These are phyloP conservation scores for Fragilaria crotonensis DNA, from an alignment of 108 stramenopile genomes.

Conservation along the genomic window DNA sequence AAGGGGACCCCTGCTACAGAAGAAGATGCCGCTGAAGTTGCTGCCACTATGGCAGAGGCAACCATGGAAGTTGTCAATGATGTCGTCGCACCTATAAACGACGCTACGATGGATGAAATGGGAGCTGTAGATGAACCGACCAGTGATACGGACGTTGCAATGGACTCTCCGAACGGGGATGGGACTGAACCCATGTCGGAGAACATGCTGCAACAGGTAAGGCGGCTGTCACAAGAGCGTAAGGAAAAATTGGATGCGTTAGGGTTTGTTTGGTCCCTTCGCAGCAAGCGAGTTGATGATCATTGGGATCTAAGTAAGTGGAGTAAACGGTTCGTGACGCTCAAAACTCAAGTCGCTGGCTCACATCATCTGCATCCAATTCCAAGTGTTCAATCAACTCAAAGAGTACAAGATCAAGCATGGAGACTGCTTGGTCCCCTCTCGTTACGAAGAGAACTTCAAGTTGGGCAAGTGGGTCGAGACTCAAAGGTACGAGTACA, in stretches of 20 bases:
- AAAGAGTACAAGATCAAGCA: slow-evolving; percentile 35
- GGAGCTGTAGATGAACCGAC: too few relatives aligned
- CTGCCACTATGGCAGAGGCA: slow-evolving; percentile 14
- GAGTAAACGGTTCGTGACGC: slow-evolving; percentile 11
- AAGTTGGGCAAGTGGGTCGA: slow-evolving; percentile 52
- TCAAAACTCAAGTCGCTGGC: not conserved
- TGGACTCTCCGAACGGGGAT: slow-evolving; percentile 1
- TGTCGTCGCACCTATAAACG: not conserved
- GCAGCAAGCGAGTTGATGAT: slow-evolving; percentile 44
- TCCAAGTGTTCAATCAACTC: slow-evolving; percentile 14
- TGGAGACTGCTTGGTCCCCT: slow-evolving; percentile 53
- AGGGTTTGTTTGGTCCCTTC: slow-evolving; percentile 59
- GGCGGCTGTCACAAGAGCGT: slow-evolving; percentile 23
- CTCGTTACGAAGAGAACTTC: slow-evolving; percentile 36
- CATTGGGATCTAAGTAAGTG: slow-evolving; percentile 40
- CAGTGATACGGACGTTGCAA: not conserved
- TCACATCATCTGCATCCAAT: not conserved
- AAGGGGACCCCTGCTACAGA: slow-evolving; percentile 1
- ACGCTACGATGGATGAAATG: slow-evolving; percentile 4
- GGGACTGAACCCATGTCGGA: not conserved
- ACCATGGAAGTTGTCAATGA: slow-evolving; percentile 10
- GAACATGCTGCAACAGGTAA: not conserved
- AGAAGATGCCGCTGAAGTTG: slow-evolving; percentile 19
- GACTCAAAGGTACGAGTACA: slow-evolving; percentile 50
- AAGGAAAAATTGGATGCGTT: slow-evolving; percentile 38